Conservation (phyloP, 495 filamentous ascomycete genomes). For the Aspergillus ostianus region DNA sequence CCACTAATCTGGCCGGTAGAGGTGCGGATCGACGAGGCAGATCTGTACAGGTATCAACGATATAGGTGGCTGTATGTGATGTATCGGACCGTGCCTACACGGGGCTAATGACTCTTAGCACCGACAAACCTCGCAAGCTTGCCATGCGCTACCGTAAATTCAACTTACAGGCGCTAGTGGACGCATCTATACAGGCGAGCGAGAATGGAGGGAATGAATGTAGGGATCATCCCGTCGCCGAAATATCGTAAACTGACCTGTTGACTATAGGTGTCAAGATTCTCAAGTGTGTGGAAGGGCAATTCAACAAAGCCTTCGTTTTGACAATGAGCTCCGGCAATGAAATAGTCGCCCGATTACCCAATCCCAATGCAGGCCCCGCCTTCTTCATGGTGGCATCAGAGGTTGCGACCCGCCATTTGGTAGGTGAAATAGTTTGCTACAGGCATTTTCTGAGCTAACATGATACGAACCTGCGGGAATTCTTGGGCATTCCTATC, state of each 20-base stretch:
- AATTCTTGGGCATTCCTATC: neutral
- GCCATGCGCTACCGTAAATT: slow-evolving; percentile 2
- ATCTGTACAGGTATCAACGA: neutral
- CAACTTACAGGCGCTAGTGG: neutral
- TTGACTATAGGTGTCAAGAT: neutral
- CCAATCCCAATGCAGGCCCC: neutral
- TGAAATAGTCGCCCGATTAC: neutral
- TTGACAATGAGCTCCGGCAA: neutral
- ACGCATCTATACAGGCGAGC: neutral
- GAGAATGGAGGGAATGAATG: neutral
- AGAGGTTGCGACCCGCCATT: neutral
- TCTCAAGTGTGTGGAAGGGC: neutral
- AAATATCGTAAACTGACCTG: neutral
- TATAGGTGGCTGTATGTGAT: slow-evolving; percentile 1
- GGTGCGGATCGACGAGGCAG: neutral
- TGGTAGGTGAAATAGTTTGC: neutral
- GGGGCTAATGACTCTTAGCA: neutral
- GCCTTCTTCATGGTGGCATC: neutral
- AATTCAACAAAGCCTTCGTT: neutral
- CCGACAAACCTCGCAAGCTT: neutral
- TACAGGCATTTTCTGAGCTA: neutral
- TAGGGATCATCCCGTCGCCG: neutral
- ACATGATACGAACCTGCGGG: neutral
- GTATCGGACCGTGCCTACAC: too few species aligned
- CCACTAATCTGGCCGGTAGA: neutral